phyloP scores from a whole-genome alignment of 2,329 filamentous ascomycete species.

The Nothopassalora personata region DNA sequence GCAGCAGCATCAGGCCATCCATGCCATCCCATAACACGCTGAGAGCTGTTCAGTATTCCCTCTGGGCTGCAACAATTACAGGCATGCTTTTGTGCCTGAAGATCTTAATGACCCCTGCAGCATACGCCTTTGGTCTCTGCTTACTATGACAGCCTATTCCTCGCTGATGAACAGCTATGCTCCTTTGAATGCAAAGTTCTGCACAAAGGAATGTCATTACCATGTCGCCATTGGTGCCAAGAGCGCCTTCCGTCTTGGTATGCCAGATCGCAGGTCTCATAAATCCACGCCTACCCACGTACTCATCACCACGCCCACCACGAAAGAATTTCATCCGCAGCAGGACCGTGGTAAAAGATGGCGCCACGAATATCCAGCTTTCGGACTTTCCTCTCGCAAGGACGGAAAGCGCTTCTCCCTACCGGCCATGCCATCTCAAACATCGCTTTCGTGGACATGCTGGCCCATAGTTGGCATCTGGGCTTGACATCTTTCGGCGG shows the following conservation, averaged over 20 bases:
- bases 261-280: background rate
- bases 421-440: constrained; percentile 5
- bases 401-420: constrained; percentile 10
- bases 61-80: background rate
- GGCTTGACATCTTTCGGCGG: constrained; percentile 39
- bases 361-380: background rate
- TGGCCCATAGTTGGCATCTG: constrained; percentile 23
- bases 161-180: background rate
- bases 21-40: background rate
- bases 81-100: background rate
- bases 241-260: background rate
- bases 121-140: background rate
- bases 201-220: background rate
- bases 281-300: background rate
- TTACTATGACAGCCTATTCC: background rate
- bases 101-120: background rate
- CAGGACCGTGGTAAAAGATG: background rate
- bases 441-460: constrained; percentile 16
- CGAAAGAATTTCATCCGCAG: background rate
- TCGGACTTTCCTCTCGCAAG: background rate
- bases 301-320: background rate
- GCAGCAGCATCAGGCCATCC: background rate
- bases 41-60: background rate
- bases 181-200: background rate
- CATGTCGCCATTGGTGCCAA: background rate